Conservation (phyloP, 176 grass and related monocot genomes). For the Triticum aestivum region DNA sequence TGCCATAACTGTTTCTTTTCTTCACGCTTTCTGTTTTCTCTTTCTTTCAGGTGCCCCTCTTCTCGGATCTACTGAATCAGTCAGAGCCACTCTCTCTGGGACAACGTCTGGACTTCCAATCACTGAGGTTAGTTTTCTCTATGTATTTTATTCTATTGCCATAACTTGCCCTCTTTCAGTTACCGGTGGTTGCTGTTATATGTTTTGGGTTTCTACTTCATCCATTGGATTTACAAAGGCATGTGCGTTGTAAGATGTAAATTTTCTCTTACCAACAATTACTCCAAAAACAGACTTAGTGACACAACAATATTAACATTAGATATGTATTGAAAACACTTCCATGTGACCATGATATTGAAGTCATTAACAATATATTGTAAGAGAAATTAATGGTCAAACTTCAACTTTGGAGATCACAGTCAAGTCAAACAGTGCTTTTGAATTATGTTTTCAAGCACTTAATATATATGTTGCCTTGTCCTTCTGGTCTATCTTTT, state of each 20-base stretch:
- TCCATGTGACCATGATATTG: not conserved
- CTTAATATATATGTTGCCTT: conserved; percentile 18
- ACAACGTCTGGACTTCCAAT: conserved; percentile 87
- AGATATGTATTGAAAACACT: not conserved
- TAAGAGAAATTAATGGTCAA: not conserved
- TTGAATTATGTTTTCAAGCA: conserved; percentile 10
- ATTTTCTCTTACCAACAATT: not conserved
- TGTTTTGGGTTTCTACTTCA: not conserved
- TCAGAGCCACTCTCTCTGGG: conserved; percentile 72
- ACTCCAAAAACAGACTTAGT: not conserved
- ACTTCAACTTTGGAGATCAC: not conserved
- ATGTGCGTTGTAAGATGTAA: not conserved
- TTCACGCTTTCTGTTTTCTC: not conserved
- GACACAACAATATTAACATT: not conserved
- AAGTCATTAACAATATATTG: not conserved
- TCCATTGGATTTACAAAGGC: not conserved
- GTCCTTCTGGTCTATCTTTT: conserved; percentile 2
- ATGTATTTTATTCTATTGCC: conserved; percentile 17
- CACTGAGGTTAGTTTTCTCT: conserved; percentile 58
- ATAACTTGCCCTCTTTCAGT: not conserved
- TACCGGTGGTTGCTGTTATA: not conserved
- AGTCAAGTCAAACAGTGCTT: not conserved
- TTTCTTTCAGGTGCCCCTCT: conserved; percentile 71
- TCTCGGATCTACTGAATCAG: conserved; percentile 78
- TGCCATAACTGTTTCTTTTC: conserved; percentile 4